Percentiles rank a stretch among this genome's conserved stretches.
These are phyloP conservation scores for Somion occarium DNA, from an alignment of 1,284 basidiomycete species.

Conservation along the genomic window DNA sequence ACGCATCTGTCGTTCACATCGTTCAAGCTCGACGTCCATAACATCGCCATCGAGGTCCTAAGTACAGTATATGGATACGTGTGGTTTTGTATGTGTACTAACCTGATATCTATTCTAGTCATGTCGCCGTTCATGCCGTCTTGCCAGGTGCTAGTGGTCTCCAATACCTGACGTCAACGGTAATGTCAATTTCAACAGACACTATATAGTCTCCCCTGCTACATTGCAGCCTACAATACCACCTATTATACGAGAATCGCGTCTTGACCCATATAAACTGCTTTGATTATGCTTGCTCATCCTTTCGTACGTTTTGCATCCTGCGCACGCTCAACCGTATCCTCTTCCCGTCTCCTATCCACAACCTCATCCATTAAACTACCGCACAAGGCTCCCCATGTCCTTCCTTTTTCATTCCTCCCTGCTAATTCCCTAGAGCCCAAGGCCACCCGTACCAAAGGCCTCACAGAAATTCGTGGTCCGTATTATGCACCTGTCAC, in stretches of 20 bases:
- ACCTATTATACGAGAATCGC: background rate
- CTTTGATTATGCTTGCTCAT: background rate
- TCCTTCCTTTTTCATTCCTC: conserved; percentile 24
- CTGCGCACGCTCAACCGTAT: background rate
- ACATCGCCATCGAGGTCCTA: too few species aligned
- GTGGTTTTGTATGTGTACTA: too few species aligned
- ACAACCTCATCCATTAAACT: background rate
- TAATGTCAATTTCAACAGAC: background rate
- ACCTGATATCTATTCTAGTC: too few species aligned
- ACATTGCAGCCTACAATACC: background rate
- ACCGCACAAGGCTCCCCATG: background rate
- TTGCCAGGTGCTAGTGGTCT: background rate
- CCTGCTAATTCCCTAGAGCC: conserved; percentile 27
- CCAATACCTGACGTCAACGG: background rate
- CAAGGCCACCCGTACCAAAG: conserved; percentile 24
- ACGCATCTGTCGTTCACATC: too few species aligned
- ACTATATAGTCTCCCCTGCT: background rate
- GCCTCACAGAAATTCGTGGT: conserved; percentile 39
- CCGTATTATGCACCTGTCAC: conserved; percentile 37
- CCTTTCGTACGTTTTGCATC: background rate
- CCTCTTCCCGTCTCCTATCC: background rate
- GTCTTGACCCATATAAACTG: background rate
- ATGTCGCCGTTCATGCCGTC: too few species aligned
- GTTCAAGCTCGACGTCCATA: too few species aligned
- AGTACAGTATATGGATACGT: too few species aligned